Evolutionary conservation across 1,284 basidiomycete genomes (phyloP), one percentile per base, ranked within the genome.

Genomic region (Melampsora americana): DNA sequence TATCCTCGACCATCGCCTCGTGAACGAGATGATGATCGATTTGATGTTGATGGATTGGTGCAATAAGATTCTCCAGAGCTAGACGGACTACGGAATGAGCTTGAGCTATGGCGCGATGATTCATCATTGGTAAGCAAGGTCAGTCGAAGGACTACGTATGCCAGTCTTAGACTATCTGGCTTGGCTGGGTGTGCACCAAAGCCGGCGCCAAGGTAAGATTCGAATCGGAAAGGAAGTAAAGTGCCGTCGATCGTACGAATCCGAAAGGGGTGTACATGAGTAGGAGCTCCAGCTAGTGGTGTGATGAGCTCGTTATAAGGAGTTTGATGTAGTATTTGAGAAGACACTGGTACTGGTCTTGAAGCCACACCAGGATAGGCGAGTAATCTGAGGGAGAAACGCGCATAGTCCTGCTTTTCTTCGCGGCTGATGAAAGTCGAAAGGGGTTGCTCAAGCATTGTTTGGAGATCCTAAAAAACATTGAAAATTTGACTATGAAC

Each of bases 191-290:
- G 69, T 23, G 69, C 69, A 23, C 69, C 69, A 35, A 72, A 72
- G 28, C 26, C 69, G 44, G 69, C 59, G n/a, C 69, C 69, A 50
- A 72, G 61, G 46, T 72, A 72, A 50, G 23, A 53, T 64, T 64
- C 69, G 50, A 72, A 72, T 72, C 50, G 59, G 32, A 72, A 72
- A 44, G 69, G 69, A 50, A 72, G 39, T 28, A 30, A 72, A 32
- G 6, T 32, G 61, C 50, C 35, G 28, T 56, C 50, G 39, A 61
- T 28, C 18, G 23, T 35, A 32, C 46, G 61, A n/a, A 72, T 53
- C 12, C 42, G 44, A 42, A 72, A 72, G 61, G 46, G 53, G 20
- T 72, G 69, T 14, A 60, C 50, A 46, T 64, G 69, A n/a, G 61
- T 30, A 64, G 69, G 28, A 53, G 61, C 61, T 23, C 60, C 61